Evolutionary conservation across 352 stramenopile species (phyloP).

Genomic region (Pythium volutum): DNA sequence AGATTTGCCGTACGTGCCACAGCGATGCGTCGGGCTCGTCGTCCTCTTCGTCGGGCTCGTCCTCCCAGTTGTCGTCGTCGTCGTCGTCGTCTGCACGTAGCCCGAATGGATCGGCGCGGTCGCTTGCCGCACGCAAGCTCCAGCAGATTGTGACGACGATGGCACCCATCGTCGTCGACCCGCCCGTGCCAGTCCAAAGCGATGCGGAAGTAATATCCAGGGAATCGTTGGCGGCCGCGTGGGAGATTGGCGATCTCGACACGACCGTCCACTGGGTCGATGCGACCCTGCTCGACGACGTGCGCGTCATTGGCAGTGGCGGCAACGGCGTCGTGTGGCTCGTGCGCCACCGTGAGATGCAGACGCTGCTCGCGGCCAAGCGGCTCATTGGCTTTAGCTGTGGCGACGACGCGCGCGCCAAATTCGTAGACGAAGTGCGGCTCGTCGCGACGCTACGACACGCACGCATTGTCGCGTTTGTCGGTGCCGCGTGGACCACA

Average conservation of each 20-base stretch:
- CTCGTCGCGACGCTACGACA: constrained; percentile 18
- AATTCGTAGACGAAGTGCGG: constrained; percentile 22
- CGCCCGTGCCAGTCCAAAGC: neutral
- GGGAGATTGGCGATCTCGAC: neutral
- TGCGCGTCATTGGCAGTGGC: constrained; percentile 14
- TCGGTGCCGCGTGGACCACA: constrained; percentile 20
- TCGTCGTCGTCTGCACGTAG: neutral
- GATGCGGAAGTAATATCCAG: neutral
- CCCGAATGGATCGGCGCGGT: neutral
- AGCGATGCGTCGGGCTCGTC: neutral
- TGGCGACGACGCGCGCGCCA: neutral
- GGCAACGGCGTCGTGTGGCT: constrained; percentile 16
- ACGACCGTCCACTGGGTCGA: constrained; percentile 1
- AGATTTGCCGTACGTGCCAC: neutral
- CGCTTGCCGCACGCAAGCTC: constrained; percentile 1
- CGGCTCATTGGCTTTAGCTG: neutral
- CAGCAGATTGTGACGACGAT: neutral
- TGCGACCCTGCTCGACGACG: constrained; percentile 1
- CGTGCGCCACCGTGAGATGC: neutral
- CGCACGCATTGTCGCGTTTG: constrained; percentile 19
- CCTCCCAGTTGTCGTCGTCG: neutral
- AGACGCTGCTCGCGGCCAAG: constrained; percentile 4
- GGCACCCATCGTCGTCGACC: neutral
- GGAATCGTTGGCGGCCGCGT: neutral
- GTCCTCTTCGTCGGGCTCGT: neutral